Percentiles rank a stretch among this genome's conserved stretches.
phyloP scores from a whole-genome alignment of 805 yeast species.

The Lachancea kluyveri region DNA sequence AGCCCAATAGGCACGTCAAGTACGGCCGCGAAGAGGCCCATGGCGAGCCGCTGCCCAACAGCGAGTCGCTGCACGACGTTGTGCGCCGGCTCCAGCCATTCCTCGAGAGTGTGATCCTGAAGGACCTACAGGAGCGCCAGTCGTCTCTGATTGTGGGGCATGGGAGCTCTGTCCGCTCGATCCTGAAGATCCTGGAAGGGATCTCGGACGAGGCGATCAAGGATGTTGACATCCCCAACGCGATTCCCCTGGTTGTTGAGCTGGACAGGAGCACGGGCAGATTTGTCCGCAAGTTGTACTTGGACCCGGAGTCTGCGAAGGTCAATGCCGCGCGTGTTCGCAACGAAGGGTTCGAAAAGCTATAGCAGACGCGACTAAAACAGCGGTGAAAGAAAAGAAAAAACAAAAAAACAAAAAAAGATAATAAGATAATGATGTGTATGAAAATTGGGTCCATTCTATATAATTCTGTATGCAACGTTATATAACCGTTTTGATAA shows the following conservation, averaged over 20 bases:
- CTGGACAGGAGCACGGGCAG: constrained; percentile 42
- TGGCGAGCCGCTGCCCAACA: constrained; percentile 47
- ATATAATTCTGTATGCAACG: too few species aligned
- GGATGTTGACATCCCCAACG: constrained; percentile 74
- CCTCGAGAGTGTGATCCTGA: constrained; percentile 42
- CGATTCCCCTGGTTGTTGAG: constrained; percentile 69
- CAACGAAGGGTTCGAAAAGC: constrained; percentile 53
- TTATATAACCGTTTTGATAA: too few species aligned
- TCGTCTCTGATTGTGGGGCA: constrained; percentile 69
- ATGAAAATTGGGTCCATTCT: too few species aligned
- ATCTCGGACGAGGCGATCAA: constrained; percentile 66
- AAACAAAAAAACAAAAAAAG: too few species aligned
- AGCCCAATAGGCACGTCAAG: constrained; percentile 31
- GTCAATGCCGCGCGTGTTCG: constrained; percentile 76
- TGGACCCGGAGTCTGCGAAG: constrained; percentile 76
- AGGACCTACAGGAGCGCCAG: constrained; percentile 37
- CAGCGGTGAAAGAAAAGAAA: too few species aligned
- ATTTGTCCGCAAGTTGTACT: constrained; percentile 51
- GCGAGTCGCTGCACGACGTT: constrained; percentile 73
- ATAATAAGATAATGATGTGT: too few species aligned
- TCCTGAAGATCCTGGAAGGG: constrained; percentile 60
- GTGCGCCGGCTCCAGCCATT: constrained; percentile 60
- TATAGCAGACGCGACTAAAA: too few species aligned
- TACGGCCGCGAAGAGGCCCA: constrained; percentile 33
- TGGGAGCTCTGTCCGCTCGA: constrained; percentile 75